Base-by-base conservation (phyloP, 1,284 basidiomycete species). In the Apiotrichum gracile region DNA sequence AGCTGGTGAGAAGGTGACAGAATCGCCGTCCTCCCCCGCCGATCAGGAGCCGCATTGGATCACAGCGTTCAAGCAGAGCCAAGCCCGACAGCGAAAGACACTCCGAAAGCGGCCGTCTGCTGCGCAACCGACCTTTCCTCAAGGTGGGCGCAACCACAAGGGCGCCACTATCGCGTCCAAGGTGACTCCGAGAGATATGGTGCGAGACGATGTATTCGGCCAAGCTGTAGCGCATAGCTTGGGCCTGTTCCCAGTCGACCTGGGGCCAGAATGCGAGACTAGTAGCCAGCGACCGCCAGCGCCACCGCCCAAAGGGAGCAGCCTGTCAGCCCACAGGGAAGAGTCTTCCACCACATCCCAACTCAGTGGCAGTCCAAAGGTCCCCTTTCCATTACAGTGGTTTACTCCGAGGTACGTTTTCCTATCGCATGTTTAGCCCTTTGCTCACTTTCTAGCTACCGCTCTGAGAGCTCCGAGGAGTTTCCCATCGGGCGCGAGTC, bases 341-440 rank as follows among this genome's bases (percentile, higher is more conserved):
- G 16, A n/a, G n/a, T 35, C 31, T 10, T 24, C 22, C 39, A 16
- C 61, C 34, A 55, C 57, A 5, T n/a, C 48, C 53, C 24, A 39
- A 26, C 25, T 35, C 50, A n/a, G n/a, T n/a, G 52, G 47, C 38
- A 29, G 42, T 17, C 39, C 37, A 29, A 41, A 38, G 19, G 37
- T 38, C 5, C 37, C 37, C 19, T 38, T 38, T 19, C 37, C 37
- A 8, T 19, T 9, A 12, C 37, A 38, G 37, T 38, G 37, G 37
- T 21, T 21, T 10, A 19, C 3, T 3, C n/a, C 17, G 5, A 38
- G 37, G 37, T 38, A 21, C 10, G 37, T 21, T 31, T 10, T 31
- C n/a, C 27, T 29, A 29, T 31, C 12, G 4, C 12, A 10, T 31
- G 16, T 14, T 31, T 14, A 13, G 10, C 12, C 31, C 16, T 10